Evolutionary conservation across 2,329 filamentous ascomycete species (phyloP).

Genomic region (Stenocarpella maydis): DNA sequence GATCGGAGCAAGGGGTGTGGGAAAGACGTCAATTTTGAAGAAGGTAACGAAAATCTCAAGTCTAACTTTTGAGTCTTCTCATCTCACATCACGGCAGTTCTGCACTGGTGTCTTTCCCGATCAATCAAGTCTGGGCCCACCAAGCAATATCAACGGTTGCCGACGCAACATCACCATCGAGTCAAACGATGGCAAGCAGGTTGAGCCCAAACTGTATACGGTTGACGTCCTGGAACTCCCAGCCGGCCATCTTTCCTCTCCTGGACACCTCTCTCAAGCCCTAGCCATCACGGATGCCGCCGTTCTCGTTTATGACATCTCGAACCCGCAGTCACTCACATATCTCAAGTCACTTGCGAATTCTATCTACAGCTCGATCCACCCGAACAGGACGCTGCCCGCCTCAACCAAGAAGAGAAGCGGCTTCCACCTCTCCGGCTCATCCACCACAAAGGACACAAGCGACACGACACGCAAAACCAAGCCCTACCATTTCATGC

Average conservation of each 20-base stretch:
- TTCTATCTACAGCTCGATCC: conserved; percentile 19
- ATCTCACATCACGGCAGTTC: conserved; percentile 41
- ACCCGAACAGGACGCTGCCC: not conserved
- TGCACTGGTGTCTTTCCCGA: conserved; percentile 43
- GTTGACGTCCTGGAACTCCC: conserved; percentile 50
- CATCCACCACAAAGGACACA: not conserved
- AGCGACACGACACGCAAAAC: conserved; percentile 23
- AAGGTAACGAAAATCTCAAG: conserved; percentile 41
- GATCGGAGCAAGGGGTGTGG: conserved; percentile 48
- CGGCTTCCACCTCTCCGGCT: conserved; percentile 20
- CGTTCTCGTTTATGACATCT: conserved; percentile 47
- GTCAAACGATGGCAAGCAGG: conserved; percentile 32
- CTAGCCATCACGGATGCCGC: conserved; percentile 52
- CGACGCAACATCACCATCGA: conserved; percentile 46
- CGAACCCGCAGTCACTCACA: conserved; percentile 41
- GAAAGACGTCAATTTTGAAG: conserved; percentile 52
- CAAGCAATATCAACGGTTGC: conserved; percentile 41
- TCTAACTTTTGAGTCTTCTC: conserved; percentile 3
- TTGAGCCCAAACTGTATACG: conserved; percentile 45
- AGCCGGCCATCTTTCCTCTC: conserved; percentile 43
- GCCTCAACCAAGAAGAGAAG: conserved; percentile 10
- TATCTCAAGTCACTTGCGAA: conserved; percentile 31
- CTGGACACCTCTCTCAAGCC: conserved; percentile 47
- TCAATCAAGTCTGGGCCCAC: conserved; percentile 38
- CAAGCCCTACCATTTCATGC: conserved; percentile 43